These are phyloP conservation scores for Apostasia ramifera DNA, from an alignment of 106 monocot species.

Conservation along the genomic window DNA sequence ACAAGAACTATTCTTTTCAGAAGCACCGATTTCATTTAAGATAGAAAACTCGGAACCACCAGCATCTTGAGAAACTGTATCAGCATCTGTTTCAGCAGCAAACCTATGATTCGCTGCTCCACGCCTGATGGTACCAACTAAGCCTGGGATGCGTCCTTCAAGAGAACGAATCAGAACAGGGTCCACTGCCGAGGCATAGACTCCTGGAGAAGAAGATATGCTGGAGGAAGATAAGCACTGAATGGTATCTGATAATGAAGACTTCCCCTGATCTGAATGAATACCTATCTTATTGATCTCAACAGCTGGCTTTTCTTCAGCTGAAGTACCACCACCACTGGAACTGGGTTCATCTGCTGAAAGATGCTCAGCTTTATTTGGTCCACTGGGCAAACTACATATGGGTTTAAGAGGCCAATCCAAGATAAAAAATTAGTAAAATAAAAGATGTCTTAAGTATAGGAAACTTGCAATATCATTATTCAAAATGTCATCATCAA, in stretches of 20 bases:
- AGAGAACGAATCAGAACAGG: conserved; percentile 24
- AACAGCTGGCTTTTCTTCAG: conserved; percentile 2
- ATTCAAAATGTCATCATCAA: not conserved
- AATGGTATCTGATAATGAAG: not conserved
- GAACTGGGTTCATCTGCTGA: conserved; percentile 9
- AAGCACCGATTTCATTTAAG: too few relatives aligned
- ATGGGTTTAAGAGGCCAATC: too few relatives aligned
- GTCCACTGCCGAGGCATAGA: conserved; percentile 28
- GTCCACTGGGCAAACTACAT: not conserved
- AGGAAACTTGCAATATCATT: too few relatives aligned
- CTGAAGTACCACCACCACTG: not conserved
- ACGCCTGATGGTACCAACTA: conserved; percentile 16
- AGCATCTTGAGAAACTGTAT: not conserved
- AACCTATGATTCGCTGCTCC: conserved; percentile 5
- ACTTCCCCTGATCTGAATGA: conserved; percentile 1
- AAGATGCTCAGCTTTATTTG: not conserved
- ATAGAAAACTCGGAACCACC: too few relatives aligned
- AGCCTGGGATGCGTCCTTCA: conserved; percentile 16
- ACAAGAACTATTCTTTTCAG: too few relatives aligned
- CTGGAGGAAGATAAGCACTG: not conserved
- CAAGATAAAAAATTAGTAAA: too few relatives aligned
- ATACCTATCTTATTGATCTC: conserved; percentile 2
- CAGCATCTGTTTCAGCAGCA: too few relatives aligned
- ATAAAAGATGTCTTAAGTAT: too few relatives aligned
- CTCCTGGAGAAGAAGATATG: conserved; percentile 16